Evolutionary conservation across 768 basidiomycete genomes (phyloP), one percentile per base, ranked within the genome.

Genomic region (Chalciporus pseudorubinellus): DNA sequence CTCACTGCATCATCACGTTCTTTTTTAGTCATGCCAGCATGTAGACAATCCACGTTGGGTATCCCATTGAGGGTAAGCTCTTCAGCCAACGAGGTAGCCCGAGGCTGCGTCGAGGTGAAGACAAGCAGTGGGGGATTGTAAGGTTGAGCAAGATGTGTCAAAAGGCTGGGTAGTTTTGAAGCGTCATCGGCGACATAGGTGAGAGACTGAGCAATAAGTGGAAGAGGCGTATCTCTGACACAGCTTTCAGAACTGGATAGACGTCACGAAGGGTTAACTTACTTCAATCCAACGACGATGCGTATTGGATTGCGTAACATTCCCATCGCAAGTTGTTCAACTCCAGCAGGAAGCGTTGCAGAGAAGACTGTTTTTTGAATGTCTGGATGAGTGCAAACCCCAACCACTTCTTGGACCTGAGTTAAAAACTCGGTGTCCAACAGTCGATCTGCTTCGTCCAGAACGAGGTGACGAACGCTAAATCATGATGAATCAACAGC

Each of bases 251-350:
- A 49, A 48, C 14, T 22, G 26, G n/a, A 44, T 31, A 39, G 34
- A 22, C 11, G 52, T 39, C 22, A 24, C 12, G 38, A 24, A 10
- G 8, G 48, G 18, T 21, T 14, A 41, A 59, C 91, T 58, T 55
- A 95, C 95, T 98, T 99, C 43, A 95, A 74, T 31, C 97, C 97
- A 24, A 98, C 94, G n/a, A 98, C 92, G 11, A 98, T 83, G 10
- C 97, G 84, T 46, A 98, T 85, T 4, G 93, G 92, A 62, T 95
- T 83, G 6, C 76, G 77, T 28, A 98, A 76, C 78, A 95, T 89
- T 20, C 77, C 78, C 81, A 93, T 84, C 0, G 93, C 93, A 22
- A 93, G 72, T 61, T 87, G 89, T 68, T 99, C 97, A 1, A 82
- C 87, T 10, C 84, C 82, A 11, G 90, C 85, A 16, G 95, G 95